Base-by-base conservation (phyloP, 805 yeast genomes). In the Ogataea corticis region DNA sequence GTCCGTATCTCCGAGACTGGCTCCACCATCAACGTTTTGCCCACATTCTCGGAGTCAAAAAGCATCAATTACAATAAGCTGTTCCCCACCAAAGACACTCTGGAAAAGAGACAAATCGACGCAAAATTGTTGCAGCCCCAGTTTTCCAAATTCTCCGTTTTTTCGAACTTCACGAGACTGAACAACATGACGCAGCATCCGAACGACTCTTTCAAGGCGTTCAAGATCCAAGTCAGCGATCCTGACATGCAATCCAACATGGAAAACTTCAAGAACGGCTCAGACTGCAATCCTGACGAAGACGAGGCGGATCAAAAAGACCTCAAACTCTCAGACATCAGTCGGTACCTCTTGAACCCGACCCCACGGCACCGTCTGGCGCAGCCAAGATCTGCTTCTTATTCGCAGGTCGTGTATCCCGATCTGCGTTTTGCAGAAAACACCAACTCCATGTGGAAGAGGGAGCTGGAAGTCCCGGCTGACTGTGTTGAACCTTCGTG, bases 1-100 rank as follows among this genome's bases (percentile, higher is more conserved):
- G 39, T 73, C 9, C 62, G 63, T 44, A 61, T 76, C 15, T 58
- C 56, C 21, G 65, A 66, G 4, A 66, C 61, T 28, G 49, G 57
- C n/a, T 52, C 52, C n/a, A 52, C 57, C 1, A 52, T 73, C 19
- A 51, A 46, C 0, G 54, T 66, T 14, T 55, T 58, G 29, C 68
- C 70, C 3, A 61, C 62, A 6, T 63, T 60, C 41, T 37, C 36
- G 4, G 27, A 45, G 17, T 35, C 44, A 1, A 16, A 40, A 4
- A n/a, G n/a, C n/a, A 27, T 62, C 14, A 45, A 59, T 27, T 47
- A 46, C 33, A 53, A 57, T 30, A 29, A 27, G 13, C 41, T 52
- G 4, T 48, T 52, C 36, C 29, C 47, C 13, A 11, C 23, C 11
- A 41, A 41, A 12, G 35, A 33, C 17, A 13, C 33, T 9, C 17